Conservation (phyloP, 2,329 filamentous ascomycete species). For the Pseudovirgaria hyperparasitica region DNA sequence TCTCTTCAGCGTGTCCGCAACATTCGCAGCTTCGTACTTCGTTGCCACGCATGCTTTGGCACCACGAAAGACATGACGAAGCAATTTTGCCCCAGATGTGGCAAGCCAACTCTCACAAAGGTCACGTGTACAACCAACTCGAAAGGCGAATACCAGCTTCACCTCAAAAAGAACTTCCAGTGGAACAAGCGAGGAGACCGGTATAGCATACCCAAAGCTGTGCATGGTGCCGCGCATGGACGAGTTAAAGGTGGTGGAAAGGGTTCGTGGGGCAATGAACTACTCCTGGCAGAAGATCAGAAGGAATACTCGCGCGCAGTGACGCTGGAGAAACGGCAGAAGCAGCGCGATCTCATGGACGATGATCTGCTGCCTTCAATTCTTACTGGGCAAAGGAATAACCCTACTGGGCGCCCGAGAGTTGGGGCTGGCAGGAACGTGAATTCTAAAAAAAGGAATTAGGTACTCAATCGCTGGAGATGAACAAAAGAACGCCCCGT, state of each 20-base stretch:
- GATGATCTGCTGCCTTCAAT: conserved; percentile 83
- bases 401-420: conserved; percentile 53
- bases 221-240: conserved; percentile 63
- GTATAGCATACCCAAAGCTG: conserved; percentile 85
- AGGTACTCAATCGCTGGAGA: too few relatives aligned
- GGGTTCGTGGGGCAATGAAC: conserved; percentile 69
- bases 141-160: conserved; percentile 68
- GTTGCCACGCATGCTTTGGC: conserved; percentile 71
- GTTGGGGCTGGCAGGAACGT: conserved; percentile 79
- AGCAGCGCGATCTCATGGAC: conserved; percentile 81
- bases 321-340: conserved; percentile 50
- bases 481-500: too few relatives aligned
- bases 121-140: conserved; percentile 75
- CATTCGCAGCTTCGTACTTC: conserved; percentile 77
- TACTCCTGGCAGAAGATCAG: conserved; percentile 89
- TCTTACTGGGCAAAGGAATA: conserved; percentile 63
- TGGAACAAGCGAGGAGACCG: conserved; percentile 90
- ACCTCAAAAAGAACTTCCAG: conserved; percentile 90
- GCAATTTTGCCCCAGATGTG: conserved; percentile 89
- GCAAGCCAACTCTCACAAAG: conserved; percentile 72
- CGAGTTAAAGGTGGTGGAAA: conserved; percentile 59
- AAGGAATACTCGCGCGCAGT: conserved; percentile 69
- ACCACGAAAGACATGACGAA: conserved; percentile 71
- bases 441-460: conserved; percentile 58
- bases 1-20: conserved; percentile 68